A percentile compares a stretch with the other conserved stretches of the same genome.
These are phyloP conservation scores for Rhizopus sp. DNA, from an alignment of 371 early-diverging fungal species.

Conservation along the genomic window DNA sequence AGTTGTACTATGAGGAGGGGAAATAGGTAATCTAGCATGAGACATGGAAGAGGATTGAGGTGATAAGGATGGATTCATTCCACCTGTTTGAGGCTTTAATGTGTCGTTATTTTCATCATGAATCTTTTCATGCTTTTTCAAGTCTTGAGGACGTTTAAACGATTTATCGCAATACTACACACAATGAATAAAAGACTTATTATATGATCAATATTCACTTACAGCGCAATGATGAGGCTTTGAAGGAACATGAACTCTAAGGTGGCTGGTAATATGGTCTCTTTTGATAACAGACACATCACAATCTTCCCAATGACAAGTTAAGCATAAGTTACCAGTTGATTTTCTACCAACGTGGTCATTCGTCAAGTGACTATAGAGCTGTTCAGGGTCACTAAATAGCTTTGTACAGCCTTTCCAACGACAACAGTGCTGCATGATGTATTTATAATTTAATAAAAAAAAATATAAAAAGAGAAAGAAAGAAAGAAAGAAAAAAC, in stretches of 20 bases:
- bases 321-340: constrained; percentile 80
- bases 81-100: background rate
- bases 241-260: constrained; percentile 85
- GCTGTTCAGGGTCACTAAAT: constrained; percentile 74
- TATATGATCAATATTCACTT: constrained; percentile 4
- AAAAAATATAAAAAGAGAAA: too few relatives aligned
- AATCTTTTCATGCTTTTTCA: constrained; percentile 84
- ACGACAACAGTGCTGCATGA: constrained; percentile 30
- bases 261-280: constrained; percentile 91
- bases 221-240: constrained; percentile 82
- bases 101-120: constrained; percentile 57
- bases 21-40: constrained; percentile 18
- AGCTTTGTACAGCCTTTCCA: constrained; percentile 53
- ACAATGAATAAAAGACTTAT: background rate
- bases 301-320: constrained; percentile 87
- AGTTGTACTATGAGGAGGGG: constrained; percentile 26
- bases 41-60: background rate
- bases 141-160: constrained; percentile 89
- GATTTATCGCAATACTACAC: constrained; percentile 66
- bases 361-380: constrained; percentile 80
- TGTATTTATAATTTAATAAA: background rate
- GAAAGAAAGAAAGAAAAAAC: background rate
- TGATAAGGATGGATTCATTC: background rate
- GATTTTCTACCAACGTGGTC: constrained; percentile 89
- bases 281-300: constrained; percentile 72